Evolutionary conservation across 1,139 yeast species (phyloP), one percentile per base, ranked within the genome.

Genomic region (Geotrichum histeridarum): DNA sequence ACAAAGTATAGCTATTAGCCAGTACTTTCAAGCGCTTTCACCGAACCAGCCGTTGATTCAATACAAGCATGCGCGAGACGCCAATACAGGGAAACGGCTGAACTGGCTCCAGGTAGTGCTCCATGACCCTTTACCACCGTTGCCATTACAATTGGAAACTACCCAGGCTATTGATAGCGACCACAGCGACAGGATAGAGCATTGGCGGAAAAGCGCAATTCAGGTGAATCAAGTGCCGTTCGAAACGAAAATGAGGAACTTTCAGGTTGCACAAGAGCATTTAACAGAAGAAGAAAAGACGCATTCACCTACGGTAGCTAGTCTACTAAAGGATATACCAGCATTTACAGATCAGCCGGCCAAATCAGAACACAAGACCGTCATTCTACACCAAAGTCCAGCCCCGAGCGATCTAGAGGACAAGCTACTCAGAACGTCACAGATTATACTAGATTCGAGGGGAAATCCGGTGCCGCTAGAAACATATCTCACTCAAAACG

Each of bases 61-160:
- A 46, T 70, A 66, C 58, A 60, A 61, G 14, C 71, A 68, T 55
- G 62, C 61, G 6, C 55, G 62, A 46, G 68, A 72, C 52, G 70
- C 71, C 1, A 68, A 67, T 2, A 68, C 73, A 17, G 68, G 67
- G 39, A 60, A 60, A 51, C 63, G 68, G 31, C 59, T 65, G 12
- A 64, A 61, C n/a, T 51, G 48, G 17, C 54, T 69, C 17, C 58
- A 62, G 35, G 61, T 69, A 12, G 61, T 68, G 4, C 53, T 66
- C 32, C 63, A 67, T 54, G 73, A 70, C 37, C 53, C 59, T 2
- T 27, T 52, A 17, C 43, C 42, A 9, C 30, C 43, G 12, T 3
- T 41, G 31, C 2, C 2, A 33, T 33, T 4, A 33, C 37, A 33
- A 37, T 14, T 12, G 39, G 17, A 14, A 8, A 37, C 14, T 4